phyloP scores from a whole-genome alignment of 805 yeast genomes.

The Yueomyces sp. region DNA sequence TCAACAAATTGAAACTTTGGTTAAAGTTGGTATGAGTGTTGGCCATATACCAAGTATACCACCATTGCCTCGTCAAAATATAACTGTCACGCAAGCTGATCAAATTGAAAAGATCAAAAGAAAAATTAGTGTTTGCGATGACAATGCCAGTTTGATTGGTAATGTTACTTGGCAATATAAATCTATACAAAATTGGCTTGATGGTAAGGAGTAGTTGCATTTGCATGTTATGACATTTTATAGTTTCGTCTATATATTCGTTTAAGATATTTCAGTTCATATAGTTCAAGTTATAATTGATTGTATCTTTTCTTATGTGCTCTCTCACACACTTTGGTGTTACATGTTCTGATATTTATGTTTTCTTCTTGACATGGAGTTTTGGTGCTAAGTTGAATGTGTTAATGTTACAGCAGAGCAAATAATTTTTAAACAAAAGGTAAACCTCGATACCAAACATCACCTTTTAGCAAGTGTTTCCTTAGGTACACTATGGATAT shows the following conservation, averaged over 20 bases:
- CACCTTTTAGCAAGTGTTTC: no score
- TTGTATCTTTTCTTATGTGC: no score
- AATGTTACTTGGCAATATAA: constrained; percentile 20
- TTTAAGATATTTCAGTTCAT: no score
- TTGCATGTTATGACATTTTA: constrained; percentile 1
- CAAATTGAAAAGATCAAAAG: constrained; percentile 19
- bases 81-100: constrained; percentile 18
- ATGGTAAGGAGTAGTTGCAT: neutral
- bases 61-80: constrained; percentile 37
- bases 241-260: neutral
- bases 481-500: no score
- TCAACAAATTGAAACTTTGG: constrained; percentile 64
- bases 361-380: no score
- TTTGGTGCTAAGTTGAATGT: no score
- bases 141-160: constrained; percentile 7
- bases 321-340: no score
- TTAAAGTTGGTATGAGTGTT: constrained; percentile 82
- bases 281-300: no score
- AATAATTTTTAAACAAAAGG: no score
- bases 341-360: no score
- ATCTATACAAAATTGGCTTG: constrained; percentile 8
- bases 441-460: no score
- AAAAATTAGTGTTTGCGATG: constrained; percentile 16
- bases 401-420: no score
- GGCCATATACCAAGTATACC: constrained; percentile 50